Conservation (phyloP, 2,329 filamentous ascomycete species). For the Huntiella omanensis region DNA sequence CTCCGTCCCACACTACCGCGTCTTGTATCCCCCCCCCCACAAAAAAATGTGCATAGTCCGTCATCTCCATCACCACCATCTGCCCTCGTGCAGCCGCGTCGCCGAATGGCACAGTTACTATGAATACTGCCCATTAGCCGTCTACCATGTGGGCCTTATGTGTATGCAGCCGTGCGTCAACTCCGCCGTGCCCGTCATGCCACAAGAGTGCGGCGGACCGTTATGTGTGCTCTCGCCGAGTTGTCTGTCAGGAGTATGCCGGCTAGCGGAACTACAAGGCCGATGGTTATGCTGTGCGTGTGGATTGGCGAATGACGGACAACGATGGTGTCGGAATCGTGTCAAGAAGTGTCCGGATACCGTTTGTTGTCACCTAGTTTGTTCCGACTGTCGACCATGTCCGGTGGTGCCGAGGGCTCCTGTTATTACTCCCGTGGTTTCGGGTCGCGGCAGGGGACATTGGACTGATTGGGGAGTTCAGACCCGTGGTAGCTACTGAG, state of each 20-base stretch:
- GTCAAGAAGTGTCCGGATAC: constrained; percentile 28
- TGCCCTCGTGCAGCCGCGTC: constrained; percentile 23
- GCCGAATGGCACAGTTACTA: constrained; percentile 25
- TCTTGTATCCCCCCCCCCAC: background rate
- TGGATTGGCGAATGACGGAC: constrained; percentile 25
- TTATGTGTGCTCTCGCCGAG: background rate
- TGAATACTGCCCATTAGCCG: constrained; percentile 21
- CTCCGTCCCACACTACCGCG: background rate
- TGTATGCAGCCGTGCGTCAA: constrained; percentile 22
- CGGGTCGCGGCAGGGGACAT: too few species aligned
- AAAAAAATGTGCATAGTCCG: constrained; percentile 30
- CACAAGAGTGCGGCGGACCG: background rate
- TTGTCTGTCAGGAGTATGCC: constrained; percentile 29
- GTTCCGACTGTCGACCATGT: constrained; percentile 24
- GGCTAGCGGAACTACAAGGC: constrained; percentile 28
- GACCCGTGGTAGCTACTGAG: too few species aligned
- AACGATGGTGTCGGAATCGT: constrained; percentile 26
- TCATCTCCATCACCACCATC: constrained; percentile 32
- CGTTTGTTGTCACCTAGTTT: constrained; percentile 34
- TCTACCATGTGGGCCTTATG: constrained; percentile 14
- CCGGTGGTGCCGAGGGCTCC: too few species aligned
- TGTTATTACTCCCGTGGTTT: too few species aligned
- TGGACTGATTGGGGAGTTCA: too few species aligned
- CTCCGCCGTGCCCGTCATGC: constrained; percentile 17
- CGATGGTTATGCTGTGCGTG: constrained; percentile 33